Percentiles rank a stretch among this genome's conserved stretches.
Evolutionary conservation across 1,284 basidiomycete species (phyloP).

Genomic region (Boletellus deceptivus): DNA sequence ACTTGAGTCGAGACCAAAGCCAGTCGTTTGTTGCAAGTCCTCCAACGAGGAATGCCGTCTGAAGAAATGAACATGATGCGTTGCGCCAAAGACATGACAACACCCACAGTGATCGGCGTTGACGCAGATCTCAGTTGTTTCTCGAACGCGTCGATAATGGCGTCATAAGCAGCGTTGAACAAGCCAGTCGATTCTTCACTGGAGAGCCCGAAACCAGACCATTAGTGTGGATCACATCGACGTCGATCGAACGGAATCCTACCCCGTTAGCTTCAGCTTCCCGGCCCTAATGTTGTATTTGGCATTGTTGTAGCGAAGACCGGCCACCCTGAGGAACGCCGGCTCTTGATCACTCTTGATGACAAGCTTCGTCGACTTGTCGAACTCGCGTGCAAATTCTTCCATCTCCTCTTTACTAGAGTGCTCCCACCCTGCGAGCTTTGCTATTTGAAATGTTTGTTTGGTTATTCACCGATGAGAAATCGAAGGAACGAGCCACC

Average conservation of each 20-base stretch:
- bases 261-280: too few species aligned
- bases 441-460: conserved; percentile 16
- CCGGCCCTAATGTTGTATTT: neutral
- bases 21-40: conserved; percentile 46
- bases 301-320: neutral
- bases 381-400: too few species aligned
- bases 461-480: conserved; percentile 4
- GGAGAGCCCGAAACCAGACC: conserved; percentile 21
- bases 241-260: conserved; percentile 16
- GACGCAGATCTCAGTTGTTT: conserved; percentile 25
- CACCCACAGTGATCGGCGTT: conserved; percentile 30
- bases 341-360: too few species aligned
- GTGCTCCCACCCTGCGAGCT: conserved; percentile 20
- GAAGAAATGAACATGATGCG: neutral
- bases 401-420: too few species aligned
- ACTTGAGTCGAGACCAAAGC: conserved; percentile 37
- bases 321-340: too few species aligned
- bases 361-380: too few species aligned
- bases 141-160: conserved; percentile 30
- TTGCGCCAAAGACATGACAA: neutral
- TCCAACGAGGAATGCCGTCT: conserved; percentile 34
- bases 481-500: neutral
- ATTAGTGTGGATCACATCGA: neutral
- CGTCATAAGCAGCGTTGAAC: too few species aligned
- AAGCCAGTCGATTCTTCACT: conserved; percentile 29